These are phyloP conservation scores for Lolium rigidum DNA, from an alignment of 176 grass and related monocot species.

Conservation along the genomic window DNA sequence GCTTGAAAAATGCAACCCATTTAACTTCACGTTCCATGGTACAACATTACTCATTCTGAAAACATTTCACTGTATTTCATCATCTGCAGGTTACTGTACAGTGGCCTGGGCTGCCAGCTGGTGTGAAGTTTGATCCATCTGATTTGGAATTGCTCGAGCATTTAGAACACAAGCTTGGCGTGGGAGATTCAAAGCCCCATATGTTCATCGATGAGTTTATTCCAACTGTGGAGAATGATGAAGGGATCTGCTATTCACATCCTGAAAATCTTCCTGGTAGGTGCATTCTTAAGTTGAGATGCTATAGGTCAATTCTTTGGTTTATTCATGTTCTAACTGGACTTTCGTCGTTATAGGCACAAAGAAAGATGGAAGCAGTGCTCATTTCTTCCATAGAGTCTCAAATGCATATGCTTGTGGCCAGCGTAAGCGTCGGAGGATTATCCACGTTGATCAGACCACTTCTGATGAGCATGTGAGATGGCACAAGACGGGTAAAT, in stretches of 20 bases:
- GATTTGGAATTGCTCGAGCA: slow-evolving; percentile 77
- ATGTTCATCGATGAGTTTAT: slow-evolving; percentile 88
- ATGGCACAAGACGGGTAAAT: slow-evolving; percentile 94
- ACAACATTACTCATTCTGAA: background rate
- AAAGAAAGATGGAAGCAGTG: slow-evolving; percentile 66
- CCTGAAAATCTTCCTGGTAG: slow-evolving; percentile 92
- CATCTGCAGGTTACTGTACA: slow-evolving; percentile 64
- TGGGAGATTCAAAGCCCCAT: slow-evolving; percentile 62
- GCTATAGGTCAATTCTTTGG: slow-evolving; percentile 1
- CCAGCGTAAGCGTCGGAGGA: slow-evolving; percentile 73
- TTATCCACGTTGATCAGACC: slow-evolving; percentile 19
- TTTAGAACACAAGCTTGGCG: slow-evolving; percentile 70
- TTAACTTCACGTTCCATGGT: background rate
- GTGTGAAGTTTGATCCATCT: slow-evolving; percentile 93
- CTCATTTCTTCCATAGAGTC: slow-evolving; percentile 83
- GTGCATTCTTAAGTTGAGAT: background rate
- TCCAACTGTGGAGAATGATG: slow-evolving; percentile 62
- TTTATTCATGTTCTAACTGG: slow-evolving; percentile 33
- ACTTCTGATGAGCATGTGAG: slow-evolving; percentile 58
- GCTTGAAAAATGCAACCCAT: slow-evolving; percentile 16
- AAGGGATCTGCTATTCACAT: slow-evolving; percentile 90
- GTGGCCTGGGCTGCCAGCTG: slow-evolving; percentile 86
- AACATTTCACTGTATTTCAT: slow-evolving; percentile 10
- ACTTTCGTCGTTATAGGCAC: slow-evolving; percentile 48
- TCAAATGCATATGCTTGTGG: slow-evolving; percentile 80